Evolutionary conservation across 306 rosid genomes (phyloP), one percentile per base, ranked within the genome.

Genomic region (Cercis canadensis): DNA sequence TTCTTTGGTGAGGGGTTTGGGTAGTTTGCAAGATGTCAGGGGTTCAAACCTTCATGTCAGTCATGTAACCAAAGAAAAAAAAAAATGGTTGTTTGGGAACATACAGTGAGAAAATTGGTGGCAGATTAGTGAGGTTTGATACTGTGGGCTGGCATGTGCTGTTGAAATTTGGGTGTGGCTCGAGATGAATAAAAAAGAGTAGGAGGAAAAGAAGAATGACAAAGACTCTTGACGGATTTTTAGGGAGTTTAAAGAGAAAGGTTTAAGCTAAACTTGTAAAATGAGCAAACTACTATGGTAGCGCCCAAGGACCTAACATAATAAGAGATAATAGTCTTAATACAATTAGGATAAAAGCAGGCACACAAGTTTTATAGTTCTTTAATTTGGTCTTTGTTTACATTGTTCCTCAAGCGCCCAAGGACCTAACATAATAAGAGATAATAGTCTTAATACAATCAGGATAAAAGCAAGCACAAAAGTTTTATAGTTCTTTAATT

Each of bases 31-130:
- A 24, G 29, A 24, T 24, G 29, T 24, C 29, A 24, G 29, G 29
- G 29, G 29, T 24, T 3, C 29, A 24, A 24, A 24, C 3, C 29
- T 24, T 24, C 29, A 3, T 24, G 29, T 24, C 29, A 1, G 29
- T 24, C 29, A 24, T 24, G 29, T 24, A 24, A 24, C 29, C 29
- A 24, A 24, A 24, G 29, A n/a, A n/a, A 24, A 24, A 24, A 24
- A 24, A 1, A 1, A 24, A 24, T 24, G 29, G 29, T 24, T 24
- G 29, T 57, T 16, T 69, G 12, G 43, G 37, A 24, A 19, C 57
- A 44, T 21, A 60, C 18, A 2, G 45, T 72, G 46, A 57, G 40
- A 65, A 72, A 39, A 33, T 54, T 67, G 57, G 56, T 66, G 52
- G 51, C 51, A 15, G 43, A 44, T 40, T 63, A 32, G n/a, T n/a